Conservation (phyloP, 2,329 filamentous ascomycete genomes). For the Phialophora expanda region DNA sequence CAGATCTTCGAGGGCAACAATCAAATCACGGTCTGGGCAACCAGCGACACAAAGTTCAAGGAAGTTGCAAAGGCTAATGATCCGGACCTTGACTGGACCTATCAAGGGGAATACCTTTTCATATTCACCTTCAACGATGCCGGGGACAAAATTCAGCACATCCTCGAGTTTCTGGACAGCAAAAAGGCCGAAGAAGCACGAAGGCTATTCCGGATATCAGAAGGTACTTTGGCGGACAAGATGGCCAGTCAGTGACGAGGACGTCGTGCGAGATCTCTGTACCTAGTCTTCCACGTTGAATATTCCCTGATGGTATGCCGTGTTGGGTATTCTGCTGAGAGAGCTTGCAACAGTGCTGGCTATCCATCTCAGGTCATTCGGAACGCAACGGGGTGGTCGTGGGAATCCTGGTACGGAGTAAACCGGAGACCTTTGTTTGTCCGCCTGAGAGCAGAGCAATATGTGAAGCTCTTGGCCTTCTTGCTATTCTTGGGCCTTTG, state of each 20-base stretch:
- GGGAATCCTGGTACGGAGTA: neutral
- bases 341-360: neutral
- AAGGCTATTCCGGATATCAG: neutral
- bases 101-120: slow-evolving; percentile 45
- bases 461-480: neutral
- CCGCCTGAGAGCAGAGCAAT: neutral
- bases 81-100: slow-evolving; percentile 40
- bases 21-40: slow-evolving; percentile 43
- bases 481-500: neutral
- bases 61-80: slow-evolving; percentile 40
- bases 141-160: slow-evolving; percentile 41
- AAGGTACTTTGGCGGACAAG: neutral
- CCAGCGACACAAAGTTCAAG: slow-evolving; percentile 39
- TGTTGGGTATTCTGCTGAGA: neutral
- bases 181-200: slow-evolving; percentile 28
- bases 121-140: slow-evolving; percentile 42
- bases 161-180: slow-evolving; percentile 46
- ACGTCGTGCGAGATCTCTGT: neutral
- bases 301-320: neutral
- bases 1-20: slow-evolving; percentile 32
- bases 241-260: neutral
- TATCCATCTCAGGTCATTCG: neutral
- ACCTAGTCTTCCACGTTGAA: neutral
- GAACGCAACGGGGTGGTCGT: neutral
- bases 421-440: neutral